Percentiles rank a stretch among this genome's conserved stretches.
Evolutionary conservation across 805 yeast genomes (phyloP).

Genomic region (Myxozyma lipomycoides): DNA sequence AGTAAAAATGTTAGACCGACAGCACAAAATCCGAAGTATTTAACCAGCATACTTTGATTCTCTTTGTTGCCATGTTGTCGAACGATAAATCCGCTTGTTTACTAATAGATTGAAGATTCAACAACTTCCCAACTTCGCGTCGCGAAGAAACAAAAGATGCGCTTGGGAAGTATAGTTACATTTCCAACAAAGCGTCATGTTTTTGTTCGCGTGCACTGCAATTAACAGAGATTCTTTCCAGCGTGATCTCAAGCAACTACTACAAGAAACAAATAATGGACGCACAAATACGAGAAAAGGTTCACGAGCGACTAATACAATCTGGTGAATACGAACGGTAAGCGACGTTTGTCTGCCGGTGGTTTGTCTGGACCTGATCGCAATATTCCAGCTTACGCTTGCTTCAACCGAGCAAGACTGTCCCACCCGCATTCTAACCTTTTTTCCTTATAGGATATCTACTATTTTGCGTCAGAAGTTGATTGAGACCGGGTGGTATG

Average conservation of each 20-base stretch:
- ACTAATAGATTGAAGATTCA: no score
- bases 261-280: slow-evolving; percentile 11
- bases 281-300: slow-evolving; percentile 43
- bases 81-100: no score
- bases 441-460: slow-evolving; percentile 45
- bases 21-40: background rate
- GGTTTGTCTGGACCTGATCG: background rate
- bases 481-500: slow-evolving; percentile 82
- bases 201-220: no score
- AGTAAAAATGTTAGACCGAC: background rate
- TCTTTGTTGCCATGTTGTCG: background rate
- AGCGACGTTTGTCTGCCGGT: no score
- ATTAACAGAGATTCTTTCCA: no score
- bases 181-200: no score
- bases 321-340: slow-evolving; percentile 75
- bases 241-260: background rate
- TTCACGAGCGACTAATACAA: slow-evolving; percentile 65
- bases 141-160: no score
- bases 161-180: no score
- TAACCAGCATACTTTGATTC: background rate
- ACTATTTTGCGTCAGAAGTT: slow-evolving; percentile 59
- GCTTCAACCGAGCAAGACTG: no score
- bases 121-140: no score
- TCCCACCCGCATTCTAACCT: background rate
- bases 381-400: background rate